Conservation (phyloP, 2,329 filamentous ascomycete species). For the Myriosclerotinia scirpicola region DNA sequence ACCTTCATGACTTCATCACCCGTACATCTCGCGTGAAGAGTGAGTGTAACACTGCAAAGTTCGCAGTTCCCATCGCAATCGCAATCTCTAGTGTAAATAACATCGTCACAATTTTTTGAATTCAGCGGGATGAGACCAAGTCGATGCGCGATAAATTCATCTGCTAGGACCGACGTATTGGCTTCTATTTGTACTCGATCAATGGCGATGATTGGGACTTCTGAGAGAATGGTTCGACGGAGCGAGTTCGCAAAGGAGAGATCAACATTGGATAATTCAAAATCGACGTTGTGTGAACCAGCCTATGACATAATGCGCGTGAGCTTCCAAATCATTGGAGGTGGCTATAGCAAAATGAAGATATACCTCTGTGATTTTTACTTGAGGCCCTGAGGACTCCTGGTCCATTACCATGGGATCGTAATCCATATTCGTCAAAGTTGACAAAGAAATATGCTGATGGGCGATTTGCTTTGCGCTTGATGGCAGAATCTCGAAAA, state of each 20-base stretch:
- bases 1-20: conserved; percentile 89
- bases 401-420: conserved; percentile 46
- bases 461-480: conserved; percentile 29
- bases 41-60: conserved; percentile 81
- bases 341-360: not conserved
- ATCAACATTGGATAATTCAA: conserved; percentile 86
- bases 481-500: not conserved
- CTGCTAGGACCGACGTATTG: conserved; percentile 93
- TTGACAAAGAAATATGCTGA: conserved; percentile 20
- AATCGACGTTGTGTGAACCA: conserved; percentile 79
- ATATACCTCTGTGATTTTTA: conserved; percentile 49
- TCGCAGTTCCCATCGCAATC: conserved; percentile 96
- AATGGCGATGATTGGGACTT: conserved; percentile 92
- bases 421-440: conserved; percentile 47
- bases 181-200: conserved; percentile 89
- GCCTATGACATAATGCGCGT: conserved; percentile 54
- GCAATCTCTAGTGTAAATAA: conserved; percentile 90
- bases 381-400: conserved; percentile 48
- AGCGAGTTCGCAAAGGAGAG: conserved; percentile 91
- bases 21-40: conserved; percentile 81
- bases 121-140: conserved; percentile 87
- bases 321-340: conserved; percentile 28
- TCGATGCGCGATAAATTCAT: conserved; percentile 93
- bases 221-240: conserved; percentile 85
- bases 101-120: conserved; percentile 76